Evolutionary conservation across 352 stramenopile genomes (phyloP), one percentile per base, ranked within the genome.

Genomic region (Hyaloperonospora brassicae): DNA sequence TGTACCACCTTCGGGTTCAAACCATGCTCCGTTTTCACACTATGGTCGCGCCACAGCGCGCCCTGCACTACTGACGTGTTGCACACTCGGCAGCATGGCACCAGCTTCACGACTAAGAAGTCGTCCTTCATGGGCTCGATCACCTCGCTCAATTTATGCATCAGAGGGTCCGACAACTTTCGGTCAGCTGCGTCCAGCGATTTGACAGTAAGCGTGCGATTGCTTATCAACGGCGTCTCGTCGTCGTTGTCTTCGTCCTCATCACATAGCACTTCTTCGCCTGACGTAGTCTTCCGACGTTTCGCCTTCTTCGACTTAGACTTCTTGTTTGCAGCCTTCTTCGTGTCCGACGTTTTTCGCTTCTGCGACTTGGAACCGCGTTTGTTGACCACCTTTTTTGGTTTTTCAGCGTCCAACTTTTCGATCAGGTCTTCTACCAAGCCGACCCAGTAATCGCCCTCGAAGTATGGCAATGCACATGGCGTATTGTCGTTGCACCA

Each of bases 121-220:
- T 95, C 85, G 51, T 95, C 85, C 64, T 93, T 95, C 85, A 95
- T 95, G 0, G 83, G 85, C 59, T 92, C 77, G 30, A 95, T 89
- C 48, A 92, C 77, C 59, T 92, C 81, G 24, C 82, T 84, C 24
- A 95, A 77, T 56, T 93, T 92, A 38, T 76, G 64, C 85, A 95
- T 93, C 27, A 95, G 56, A 5, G 76, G 76, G 31, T 95, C 85
- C 27, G 75, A 76, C 14, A 91, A 55, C 23, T 72, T 89, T 31
- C 79, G 59, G 52, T 89, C 73, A 10, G 84, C 64, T 2, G 75
- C 68, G 45, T 92, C 79, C 22, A 88, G 52, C 23, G 77, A 92
- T 23, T 68, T 79, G 41, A 77, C 62, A 24, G 62, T 79, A 52
- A 70, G 51, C 22, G 47, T 55, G 47, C 61, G 58, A 38, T 51